Conservation (phyloP, 2,329 filamentous ascomycete genomes). For the Aureobasidium namibiae region DNA sequence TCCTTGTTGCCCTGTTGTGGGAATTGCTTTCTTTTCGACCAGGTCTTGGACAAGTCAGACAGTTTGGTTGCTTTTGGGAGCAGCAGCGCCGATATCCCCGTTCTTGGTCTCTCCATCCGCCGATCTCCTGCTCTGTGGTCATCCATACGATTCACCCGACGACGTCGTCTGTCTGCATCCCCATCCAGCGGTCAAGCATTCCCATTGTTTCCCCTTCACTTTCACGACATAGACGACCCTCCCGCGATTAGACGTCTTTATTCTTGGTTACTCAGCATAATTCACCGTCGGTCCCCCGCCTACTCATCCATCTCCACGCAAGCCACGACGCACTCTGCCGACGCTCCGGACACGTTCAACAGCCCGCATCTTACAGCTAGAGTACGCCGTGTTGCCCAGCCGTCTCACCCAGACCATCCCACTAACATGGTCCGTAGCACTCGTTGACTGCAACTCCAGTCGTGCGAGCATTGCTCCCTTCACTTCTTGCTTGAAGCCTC, state of each 20-base stretch:
- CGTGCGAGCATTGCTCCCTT: background rate
- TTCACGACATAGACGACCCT: background rate
- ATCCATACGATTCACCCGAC: background rate
- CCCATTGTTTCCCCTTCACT: background rate
- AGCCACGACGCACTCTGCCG: background rate
- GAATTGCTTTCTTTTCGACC: background rate
- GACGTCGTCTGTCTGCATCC: background rate
- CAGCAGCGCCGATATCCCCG: background rate
- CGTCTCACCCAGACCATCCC: background rate
- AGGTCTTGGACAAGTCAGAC: background rate
- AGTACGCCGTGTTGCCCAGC: slow-evolving; percentile 1
- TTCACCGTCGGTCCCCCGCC: background rate
- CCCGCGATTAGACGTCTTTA: background rate
- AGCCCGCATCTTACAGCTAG: background rate
- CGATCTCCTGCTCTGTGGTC: slow-evolving; percentile 1
- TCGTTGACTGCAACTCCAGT: background rate
- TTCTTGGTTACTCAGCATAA: slow-evolving; percentile 9
- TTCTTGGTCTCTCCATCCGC: background rate
- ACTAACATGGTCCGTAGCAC: background rate
- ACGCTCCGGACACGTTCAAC: background rate
- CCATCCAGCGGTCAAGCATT: background rate
- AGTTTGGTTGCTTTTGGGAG: background rate
- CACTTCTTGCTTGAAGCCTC: background rate
- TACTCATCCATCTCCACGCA: background rate
- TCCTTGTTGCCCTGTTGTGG: background rate